Base-by-base conservation (phyloP, 169 alveolate species). In the Toxoplasma gondii region DNA sequence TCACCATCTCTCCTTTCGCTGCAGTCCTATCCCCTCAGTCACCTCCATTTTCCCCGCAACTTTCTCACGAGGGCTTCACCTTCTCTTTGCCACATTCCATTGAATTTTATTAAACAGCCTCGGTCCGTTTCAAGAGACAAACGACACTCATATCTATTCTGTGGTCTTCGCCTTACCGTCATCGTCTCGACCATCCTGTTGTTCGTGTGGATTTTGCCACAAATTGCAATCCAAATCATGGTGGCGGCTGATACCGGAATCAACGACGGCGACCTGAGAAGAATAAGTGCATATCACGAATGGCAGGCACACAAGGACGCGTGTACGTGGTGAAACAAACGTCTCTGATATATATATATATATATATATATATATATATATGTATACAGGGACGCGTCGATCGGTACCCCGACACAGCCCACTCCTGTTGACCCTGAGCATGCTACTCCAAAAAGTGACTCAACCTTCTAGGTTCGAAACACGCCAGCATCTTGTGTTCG, bases 241-340 rank as follows among this genome's bases (percentile, higher is more conserved):
- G 49, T 92, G 94, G 24, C 17, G 12, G 34, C 84, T 54, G 1
- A 92, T 83, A 2, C 94, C 94, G 5, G 94, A 82, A 81, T 92
- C 94, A 12, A 92, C 64, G 2, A 92, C 91, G 0, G 94, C 94
- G 80, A 82, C 94, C 94, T 91, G 91, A 29, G 67, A 29, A 88
- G 29, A 83, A 41, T 16, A 86, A 10, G 49, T 22, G 41, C 88
- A 43, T 22, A 22, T 43, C 4, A 4, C 74, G 29, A 22, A 16
- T 31, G 5, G 29, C 74, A 27, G 34, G 34, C 86, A 45, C 43
- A 78, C 27, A 27, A 0, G 9, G 86, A 7, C 29, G 86, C 45
- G 29, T 78, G 86, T 12, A 2, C 29, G 49, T 34, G 86, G 34
- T 0, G 86, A 78, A 34, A 16, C 41, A 78, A 17, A 29, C 22